These are phyloP conservation scores for Xylaria sp. DNA, from an alignment of 2,329 filamentous ascomycete genomes.

Conservation along the genomic window DNA sequence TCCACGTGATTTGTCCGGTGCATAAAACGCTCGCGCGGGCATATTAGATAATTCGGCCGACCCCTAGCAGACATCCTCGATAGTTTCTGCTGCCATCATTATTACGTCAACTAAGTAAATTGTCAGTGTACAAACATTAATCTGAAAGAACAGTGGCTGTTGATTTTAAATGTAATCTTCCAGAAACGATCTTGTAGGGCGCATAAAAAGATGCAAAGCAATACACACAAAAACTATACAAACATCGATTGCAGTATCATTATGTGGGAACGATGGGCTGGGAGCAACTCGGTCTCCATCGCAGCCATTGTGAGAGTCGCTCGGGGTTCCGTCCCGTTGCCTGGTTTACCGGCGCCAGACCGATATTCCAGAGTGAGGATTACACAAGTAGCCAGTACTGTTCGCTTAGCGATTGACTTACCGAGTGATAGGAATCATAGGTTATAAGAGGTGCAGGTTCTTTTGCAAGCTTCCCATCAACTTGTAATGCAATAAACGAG, in stretches of 20 bases:
- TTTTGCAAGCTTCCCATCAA: neutral
- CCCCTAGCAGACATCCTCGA: slow-evolving; percentile 14
- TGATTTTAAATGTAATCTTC: no score
- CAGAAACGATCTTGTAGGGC: no score
- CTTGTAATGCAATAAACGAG: neutral
- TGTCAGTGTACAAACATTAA: no score
- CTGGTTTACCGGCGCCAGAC: no score
- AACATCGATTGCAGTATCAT: no score
- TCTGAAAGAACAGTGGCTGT: no score
- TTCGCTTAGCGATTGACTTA: neutral
- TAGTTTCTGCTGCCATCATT: slow-evolving; percentile 28
- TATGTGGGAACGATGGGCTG: no score
- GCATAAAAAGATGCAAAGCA: no score
- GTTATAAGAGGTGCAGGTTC: neutral
- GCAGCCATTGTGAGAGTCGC: neutral
- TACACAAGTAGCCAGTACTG: neutral
- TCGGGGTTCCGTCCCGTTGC: neutral
- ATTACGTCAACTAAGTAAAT: neutral
- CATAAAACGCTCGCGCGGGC: slow-evolving; percentile 38
- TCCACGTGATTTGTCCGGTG: slow-evolving; percentile 37
- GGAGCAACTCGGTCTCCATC: neutral
- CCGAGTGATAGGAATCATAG: neutral
- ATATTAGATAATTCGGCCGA: slow-evolving; percentile 10
- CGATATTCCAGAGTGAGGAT: neutral
- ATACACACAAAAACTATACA: no score